Evolutionary conservation across 1,139 yeast genomes (phyloP), one percentile per base, ranked within the genome.

Genomic region (Magnusiomyces tetraspermus): DNA sequence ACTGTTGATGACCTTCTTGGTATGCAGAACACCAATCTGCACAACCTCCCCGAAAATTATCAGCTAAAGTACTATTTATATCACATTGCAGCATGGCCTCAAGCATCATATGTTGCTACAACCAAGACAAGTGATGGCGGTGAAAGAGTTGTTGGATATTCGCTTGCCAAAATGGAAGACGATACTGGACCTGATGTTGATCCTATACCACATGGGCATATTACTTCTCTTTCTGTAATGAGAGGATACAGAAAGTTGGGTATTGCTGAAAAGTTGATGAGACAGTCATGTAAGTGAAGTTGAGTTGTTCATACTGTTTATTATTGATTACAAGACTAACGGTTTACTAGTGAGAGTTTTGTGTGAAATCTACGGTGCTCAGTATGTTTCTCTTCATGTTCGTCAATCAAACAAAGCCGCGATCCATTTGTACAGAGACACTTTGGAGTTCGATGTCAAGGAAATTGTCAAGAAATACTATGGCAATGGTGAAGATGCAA

Each of bases 401-500:
- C 82, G 99, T 70, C 83, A 87, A 69, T 84, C 95, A 50, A 92
- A 92, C 71, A 73, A 89, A 63, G 98, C 98, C 17, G 98, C 98
- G 15, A 76, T 90, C 63, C 96, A 89, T 70, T 76, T 92, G 58
- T 92, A 92, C 72, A 77, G 85, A 66, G 96, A 88, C 64, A 85
- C 96, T 3, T 76, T 94, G 57, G 74, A 79, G 57, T 92, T 94
- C 67, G 90, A 72, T 58, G 92, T 88, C 47, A 76, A 84, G 53
- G 80, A 83, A 48, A 82, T 92, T 55, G 97, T 90, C 63, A 85
- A 81, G 61, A 78, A 85, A 22, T 92, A 94, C 67, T 92, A 92
- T 66, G 97, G 92, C 55, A 97, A 92, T 68, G 96, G 96, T 28
- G 99, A 94, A 68, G 97, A 94, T 71, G 98, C 98, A n/a, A 92